Evolutionary conservation across 352 stramenopile genomes (phyloP).

Genomic region (Pythium volutum): DNA sequence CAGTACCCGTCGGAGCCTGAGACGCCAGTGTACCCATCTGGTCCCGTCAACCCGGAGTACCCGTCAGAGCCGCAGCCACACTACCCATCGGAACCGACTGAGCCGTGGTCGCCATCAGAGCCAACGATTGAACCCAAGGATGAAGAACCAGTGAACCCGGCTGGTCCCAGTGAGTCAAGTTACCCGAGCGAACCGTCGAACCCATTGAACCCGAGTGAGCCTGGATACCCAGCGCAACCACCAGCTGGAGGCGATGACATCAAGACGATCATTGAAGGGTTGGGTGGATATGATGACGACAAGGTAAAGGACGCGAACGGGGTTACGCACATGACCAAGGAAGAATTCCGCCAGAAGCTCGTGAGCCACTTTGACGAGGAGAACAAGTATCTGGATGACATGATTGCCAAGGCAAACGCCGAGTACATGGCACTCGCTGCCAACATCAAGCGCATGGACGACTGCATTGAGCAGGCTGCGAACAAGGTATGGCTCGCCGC

Average conservation of each 20-base stretch:
- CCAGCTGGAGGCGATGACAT: slow-evolving; percentile 8
- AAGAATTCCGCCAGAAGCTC: slow-evolving; percentile 39
- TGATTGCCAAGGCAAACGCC: slow-evolving; percentile 21
- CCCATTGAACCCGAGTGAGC: background rate
- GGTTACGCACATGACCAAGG: slow-evolving; percentile 44
- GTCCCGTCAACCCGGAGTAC: background rate
- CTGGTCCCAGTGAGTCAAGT: background rate
- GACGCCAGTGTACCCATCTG: background rate
- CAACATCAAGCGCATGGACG: slow-evolving; percentile 31
- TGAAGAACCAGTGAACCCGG: no score
- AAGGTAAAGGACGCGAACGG: background rate
- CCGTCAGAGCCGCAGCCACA: slow-evolving; percentile 2
- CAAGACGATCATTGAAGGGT: slow-evolving; percentile 12
- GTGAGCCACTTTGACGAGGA: slow-evolving; percentile 28
- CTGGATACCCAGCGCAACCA: background rate
- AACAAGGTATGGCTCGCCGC: slow-evolving; percentile 36
- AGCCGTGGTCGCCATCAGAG: no score
- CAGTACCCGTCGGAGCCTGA: background rate
- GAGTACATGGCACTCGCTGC: slow-evolving; percentile 22
- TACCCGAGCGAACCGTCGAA: background rate
- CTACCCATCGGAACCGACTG: background rate
- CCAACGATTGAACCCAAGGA: no score
- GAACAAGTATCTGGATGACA: slow-evolving; percentile 24
- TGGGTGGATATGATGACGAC: slow-evolving; percentile 19
- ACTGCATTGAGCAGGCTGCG: slow-evolving; percentile 41